Percentiles rank a stretch among this genome's conserved stretches.
Evolutionary conservation across 805 yeast species (phyloP).

Genomic region (Nakazawaea sp.): DNA sequence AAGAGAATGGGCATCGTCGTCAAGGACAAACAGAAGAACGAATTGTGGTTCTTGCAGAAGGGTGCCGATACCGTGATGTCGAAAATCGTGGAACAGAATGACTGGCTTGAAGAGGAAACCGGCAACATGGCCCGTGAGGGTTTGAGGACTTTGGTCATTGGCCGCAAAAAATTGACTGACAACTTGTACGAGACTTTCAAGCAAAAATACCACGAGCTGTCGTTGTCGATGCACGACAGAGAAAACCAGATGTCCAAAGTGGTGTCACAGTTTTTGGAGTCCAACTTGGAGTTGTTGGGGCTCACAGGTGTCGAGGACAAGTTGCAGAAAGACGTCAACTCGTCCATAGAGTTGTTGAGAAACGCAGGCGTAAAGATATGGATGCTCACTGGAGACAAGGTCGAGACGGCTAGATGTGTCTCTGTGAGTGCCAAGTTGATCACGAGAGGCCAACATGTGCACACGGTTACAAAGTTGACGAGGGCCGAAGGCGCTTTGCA

Average conservation of each 20-base stretch:
- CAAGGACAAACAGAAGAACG: constrained; percentile 53
- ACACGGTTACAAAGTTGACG: constrained; percentile 65
- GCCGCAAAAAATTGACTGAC: constrained; percentile 61
- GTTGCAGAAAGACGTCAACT: constrained; percentile 83
- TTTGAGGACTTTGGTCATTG: constrained; percentile 87
- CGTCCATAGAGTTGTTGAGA: constrained; percentile 84
- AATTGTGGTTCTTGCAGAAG: constrained; percentile 79
- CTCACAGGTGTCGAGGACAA: constrained; percentile 97
- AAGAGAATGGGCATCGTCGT: constrained; percentile 94
- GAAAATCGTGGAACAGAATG: constrained; percentile 73
- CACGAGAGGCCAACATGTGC: constrained; percentile 89
- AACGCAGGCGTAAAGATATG: constrained; percentile 97
- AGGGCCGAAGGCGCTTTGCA: constrained; percentile 63
- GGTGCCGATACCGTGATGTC: constrained; percentile 98
- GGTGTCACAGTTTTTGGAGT: constrained; percentile 65
- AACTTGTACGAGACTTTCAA: constrained; percentile 57
- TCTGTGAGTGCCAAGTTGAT: constrained; percentile 93
- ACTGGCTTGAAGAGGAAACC: constrained; percentile 97
- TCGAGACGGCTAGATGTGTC: constrained; percentile 96
- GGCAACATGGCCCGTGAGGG: constrained; percentile 99
- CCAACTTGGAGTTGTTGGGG: constrained; percentile 79
- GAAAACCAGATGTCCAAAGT: constrained; percentile 68
- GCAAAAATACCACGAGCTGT: constrained; percentile 61
- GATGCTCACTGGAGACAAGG: constrained; percentile 99
- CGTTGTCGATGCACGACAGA: constrained; percentile 72